These are phyloP conservation scores for Phytomonas sp. DNA, from an alignment of 208 protist species.

Conservation along the genomic window DNA sequence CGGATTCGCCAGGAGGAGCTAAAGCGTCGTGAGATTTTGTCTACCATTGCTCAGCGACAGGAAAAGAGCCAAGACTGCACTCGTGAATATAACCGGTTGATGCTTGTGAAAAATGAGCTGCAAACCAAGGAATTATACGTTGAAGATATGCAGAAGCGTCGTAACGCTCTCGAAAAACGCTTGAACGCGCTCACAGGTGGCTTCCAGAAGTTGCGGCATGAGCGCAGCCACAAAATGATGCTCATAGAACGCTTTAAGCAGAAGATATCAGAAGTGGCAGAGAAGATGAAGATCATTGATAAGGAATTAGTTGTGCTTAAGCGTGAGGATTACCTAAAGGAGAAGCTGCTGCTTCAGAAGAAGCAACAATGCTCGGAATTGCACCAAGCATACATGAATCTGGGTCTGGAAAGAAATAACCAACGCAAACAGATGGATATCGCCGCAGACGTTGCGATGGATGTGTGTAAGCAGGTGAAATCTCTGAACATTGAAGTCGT, in stretches of 20 bases:
- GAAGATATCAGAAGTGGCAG: constrained; percentile 89
- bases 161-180: constrained; percentile 65
- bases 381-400: constrained; percentile 46
- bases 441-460: constrained; percentile 51
- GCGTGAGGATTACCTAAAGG: constrained; percentile 83
- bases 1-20: constrained; percentile 61
- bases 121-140: constrained; percentile 69
- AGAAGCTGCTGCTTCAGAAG: constrained; percentile 74
- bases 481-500: constrained; percentile 90
- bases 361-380: constrained; percentile 77
- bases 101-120: constrained; percentile 81
- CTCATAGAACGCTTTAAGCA: constrained; percentile 91
- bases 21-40: constrained; percentile 55
- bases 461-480: constrained; percentile 85
- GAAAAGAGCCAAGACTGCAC: constrained; percentile 79
- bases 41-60: constrained; percentile 68
- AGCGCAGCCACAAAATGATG: constrained; percentile 89
- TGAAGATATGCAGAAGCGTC: constrained; percentile 44
- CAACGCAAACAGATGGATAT: constrained; percentile 61
- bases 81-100: constrained; percentile 64
- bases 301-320: constrained; percentile 90
- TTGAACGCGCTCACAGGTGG: constrained; percentile 60
- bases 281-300: constrained; percentile 94
- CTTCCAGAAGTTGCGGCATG: constrained; percentile 90
- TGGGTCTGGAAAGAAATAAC: constrained; percentile 82